phyloP scores from a whole-genome alignment of 2,329 filamentous ascomycete species.

The Alternaria triticina region DNA sequence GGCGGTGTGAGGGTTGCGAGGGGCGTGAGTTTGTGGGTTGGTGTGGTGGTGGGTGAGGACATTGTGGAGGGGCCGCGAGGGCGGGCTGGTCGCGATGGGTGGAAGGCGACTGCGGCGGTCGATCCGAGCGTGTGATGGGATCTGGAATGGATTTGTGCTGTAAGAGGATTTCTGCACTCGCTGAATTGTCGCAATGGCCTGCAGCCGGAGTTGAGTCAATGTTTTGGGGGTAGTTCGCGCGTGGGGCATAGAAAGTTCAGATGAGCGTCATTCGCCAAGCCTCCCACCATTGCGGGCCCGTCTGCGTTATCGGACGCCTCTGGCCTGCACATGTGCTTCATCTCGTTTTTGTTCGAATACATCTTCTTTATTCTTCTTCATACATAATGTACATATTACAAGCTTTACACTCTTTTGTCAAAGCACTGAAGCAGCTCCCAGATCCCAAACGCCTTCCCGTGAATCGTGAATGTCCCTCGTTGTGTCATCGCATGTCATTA shows the following conservation, averaged over 20 bases:
- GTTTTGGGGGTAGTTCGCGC: background rate
- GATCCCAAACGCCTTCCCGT: background rate
- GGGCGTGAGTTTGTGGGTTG: constrained; percentile 40
- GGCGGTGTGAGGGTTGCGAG: constrained; percentile 62
- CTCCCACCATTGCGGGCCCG: constrained; percentile 2
- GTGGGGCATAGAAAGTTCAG: constrained; percentile 25
- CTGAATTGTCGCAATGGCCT: background rate
- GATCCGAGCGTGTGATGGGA: background rate
- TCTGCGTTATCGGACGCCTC: constrained; percentile 19
- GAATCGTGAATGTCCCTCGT: background rate
- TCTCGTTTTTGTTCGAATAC: background rate
- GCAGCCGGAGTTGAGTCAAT: constrained; percentile 1
- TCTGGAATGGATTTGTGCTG: background rate
- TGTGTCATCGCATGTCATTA: background rate
- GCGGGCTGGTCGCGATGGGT: background rate
- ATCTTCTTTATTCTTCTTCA: background rate
- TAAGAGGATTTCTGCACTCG: fast-evolving
- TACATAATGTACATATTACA: background rate
- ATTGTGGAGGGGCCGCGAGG: constrained; percentile 20
- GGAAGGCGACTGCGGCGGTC: background rate
- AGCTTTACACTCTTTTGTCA: background rate
- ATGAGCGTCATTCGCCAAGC: constrained; percentile 33
- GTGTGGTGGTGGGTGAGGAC: constrained; percentile 19
- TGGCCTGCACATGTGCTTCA: background rate
- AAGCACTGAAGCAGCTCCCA: background rate